Evolutionary conservation across 2,329 filamentous ascomycete genomes (phyloP).

Genomic region (Trichothecium roseum): DNA sequence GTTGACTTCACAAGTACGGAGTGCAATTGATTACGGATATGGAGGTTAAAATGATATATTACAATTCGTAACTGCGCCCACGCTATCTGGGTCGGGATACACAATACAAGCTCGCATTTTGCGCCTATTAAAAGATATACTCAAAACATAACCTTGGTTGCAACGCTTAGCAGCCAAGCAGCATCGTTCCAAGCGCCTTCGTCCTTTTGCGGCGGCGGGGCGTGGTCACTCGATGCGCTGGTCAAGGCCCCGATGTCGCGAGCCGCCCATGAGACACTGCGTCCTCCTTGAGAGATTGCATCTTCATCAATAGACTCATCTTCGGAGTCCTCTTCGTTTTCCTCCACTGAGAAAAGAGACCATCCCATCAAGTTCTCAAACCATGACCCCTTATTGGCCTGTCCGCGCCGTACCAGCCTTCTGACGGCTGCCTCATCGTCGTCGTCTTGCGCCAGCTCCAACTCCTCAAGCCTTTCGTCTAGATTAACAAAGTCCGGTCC

Average conservation of each 20-base stretch:
- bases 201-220: conserved; percentile 39
- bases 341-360: conserved; percentile 52
- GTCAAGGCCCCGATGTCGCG: conserved; percentile 30
- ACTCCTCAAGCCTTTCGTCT: conserved; percentile 46
- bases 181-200: conserved; percentile 57
- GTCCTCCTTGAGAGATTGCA: conserved; percentile 15
- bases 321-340: conserved; percentile 43
- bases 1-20: too few relatives aligned
- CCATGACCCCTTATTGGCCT: conserved; percentile 44
- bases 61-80: too few relatives aligned
- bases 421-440: conserved; percentile 51
- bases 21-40: too few relatives aligned
- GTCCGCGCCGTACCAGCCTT: conserved; percentile 43
- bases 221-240: conserved; percentile 29
- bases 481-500: conserved; percentile 55
- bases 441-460: conserved; percentile 37
- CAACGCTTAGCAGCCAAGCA: conserved; percentile 57
- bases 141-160: conserved; percentile 49
- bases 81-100: neutral
- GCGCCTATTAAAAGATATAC: conserved; percentile 1
- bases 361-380: conserved; percentile 48
- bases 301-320: conserved; percentile 27
- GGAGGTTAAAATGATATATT: too few relatives aligned
- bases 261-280: conserved; percentile 19
- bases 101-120: neutral